Evolutionary conservation across 768 basidiomycete species (phyloP).

Genomic region (Suillus discolor): DNA sequence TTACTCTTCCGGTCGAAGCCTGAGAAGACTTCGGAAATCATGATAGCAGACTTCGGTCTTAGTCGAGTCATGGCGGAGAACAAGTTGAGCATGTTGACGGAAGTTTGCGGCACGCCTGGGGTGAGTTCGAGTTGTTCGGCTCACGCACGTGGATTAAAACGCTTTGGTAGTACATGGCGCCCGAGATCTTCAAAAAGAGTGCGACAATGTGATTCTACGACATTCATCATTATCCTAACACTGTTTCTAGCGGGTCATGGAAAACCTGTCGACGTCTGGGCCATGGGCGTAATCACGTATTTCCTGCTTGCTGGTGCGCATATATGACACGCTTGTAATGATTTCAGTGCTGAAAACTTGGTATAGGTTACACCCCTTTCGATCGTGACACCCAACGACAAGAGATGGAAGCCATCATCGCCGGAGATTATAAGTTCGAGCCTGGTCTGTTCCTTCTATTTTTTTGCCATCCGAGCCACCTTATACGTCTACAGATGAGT

Average conservation of each 20-base stretch:
- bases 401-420: slow-evolving; percentile 96
- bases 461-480: background rate
- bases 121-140: slow-evolving; percentile 40
- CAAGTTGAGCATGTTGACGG: slow-evolving; percentile 85
- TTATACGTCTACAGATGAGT: slow-evolving; percentile 52
- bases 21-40: slow-evolving; percentile 86
- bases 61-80: slow-evolving; percentile 90
- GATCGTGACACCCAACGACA: slow-evolving; percentile 86
- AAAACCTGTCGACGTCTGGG: slow-evolving; percentile 96
- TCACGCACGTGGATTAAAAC: slow-evolving; percentile 11
- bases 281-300: slow-evolving; percentile 98
- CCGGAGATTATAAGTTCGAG: slow-evolving; percentile 91
- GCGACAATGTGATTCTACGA: slow-evolving; percentile 27
- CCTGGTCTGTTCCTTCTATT: slow-evolving; percentile 42
- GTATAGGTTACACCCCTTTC: slow-evolving; percentile 89
- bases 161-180: slow-evolving; percentile 78
- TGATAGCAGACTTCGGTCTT: slow-evolving; percentile 97
- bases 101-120: slow-evolving; percentile 94
- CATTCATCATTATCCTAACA: slow-evolving; percentile 5
- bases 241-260: slow-evolving; percentile 73
- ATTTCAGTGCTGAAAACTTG: slow-evolving; percentile 2
- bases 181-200: slow-evolving; percentile 95
- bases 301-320: slow-evolving; percentile 76
- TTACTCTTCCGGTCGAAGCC: slow-evolving; percentile 88
- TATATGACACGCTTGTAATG: background rate